Evolutionary conservation across 2,329 filamentous ascomycete species (phyloP).

Genomic region (Xylariaceae sp.): DNA sequence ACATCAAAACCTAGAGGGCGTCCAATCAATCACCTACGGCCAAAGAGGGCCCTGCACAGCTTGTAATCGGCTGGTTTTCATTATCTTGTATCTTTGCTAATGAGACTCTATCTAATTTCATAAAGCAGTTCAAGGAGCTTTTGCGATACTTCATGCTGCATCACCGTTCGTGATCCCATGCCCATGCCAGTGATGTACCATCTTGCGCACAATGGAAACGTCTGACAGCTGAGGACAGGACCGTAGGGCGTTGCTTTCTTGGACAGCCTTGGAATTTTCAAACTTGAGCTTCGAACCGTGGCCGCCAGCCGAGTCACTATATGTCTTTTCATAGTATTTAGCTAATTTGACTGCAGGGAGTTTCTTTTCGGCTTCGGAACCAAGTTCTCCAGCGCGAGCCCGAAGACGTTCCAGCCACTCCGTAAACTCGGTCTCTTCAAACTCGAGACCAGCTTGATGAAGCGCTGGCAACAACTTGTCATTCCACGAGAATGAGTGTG

Average conservation of each 20-base stretch:
- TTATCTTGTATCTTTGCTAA: too few relatives aligned
- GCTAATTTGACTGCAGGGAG: constrained; percentile 26
- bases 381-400: constrained; percentile 21
- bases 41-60: too few relatives aligned
- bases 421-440: constrained; percentile 32
- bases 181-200: constrained; percentile 26
- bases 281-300: constrained; percentile 15
- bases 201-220: constrained; percentile 25
- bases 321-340: constrained; percentile 26
- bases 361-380: constrained; percentile 22
- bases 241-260: constrained; percentile 23
- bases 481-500: constrained; percentile 36
- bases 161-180: neutral
- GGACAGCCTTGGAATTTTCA: constrained; percentile 20
- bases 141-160: neutral
- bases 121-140: too few relatives aligned
- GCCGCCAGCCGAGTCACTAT: constrained; percentile 7
- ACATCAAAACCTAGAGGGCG: too few relatives aligned
- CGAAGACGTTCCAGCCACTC: constrained; percentile 34
- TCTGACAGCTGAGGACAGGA: constrained; percentile 24
- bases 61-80: too few relatives aligned
- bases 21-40: too few relatives aligned
- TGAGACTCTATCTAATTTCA: too few relatives aligned
- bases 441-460: constrained; percentile 31
- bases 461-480: constrained; percentile 30